phyloP scores from a whole-genome alignment of 1,284 basidiomycete species.

The Cryptococcus depauperatus region DNA sequence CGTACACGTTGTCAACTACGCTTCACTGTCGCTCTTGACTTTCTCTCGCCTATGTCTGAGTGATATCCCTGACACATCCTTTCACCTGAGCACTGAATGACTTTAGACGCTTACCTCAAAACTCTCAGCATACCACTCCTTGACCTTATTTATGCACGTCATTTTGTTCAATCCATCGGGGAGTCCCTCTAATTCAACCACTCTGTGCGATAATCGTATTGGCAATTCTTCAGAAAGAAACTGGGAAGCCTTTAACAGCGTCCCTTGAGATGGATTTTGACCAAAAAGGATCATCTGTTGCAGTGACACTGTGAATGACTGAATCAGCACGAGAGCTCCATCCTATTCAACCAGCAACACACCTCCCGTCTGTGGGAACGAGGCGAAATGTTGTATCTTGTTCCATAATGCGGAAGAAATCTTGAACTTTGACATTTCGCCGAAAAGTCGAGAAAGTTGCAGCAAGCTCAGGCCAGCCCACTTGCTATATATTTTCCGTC shows the following conservation, averaged over 20 bases:
- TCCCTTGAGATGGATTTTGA: slow-evolving; percentile 78
- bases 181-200: slow-evolving; percentile 91
- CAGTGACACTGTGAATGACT: slow-evolving; percentile 62
- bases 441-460: too few relatives aligned
- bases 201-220: slow-evolving; percentile 87
- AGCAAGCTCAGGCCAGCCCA: too few relatives aligned
- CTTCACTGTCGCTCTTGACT: neutral
- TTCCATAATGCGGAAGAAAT: slow-evolving; percentile 80
- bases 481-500: too few relatives aligned
- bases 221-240: slow-evolving; percentile 74
- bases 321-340: neutral
- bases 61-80: too few relatives aligned
- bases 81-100: neutral
- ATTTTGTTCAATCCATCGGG: slow-evolving; percentile 86
- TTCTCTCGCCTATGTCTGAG: too few relatives aligned
- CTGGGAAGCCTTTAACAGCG: slow-evolving; percentile 73
- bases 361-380: slow-evolving; percentile 88
- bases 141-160: slow-evolving; percentile 90
- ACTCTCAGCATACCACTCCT: slow-evolving; percentile 98
- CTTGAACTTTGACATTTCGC: slow-evolving; percentile 48
- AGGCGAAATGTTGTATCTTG: slow-evolving; percentile 86
- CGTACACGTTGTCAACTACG: neutral
- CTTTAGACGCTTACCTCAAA: slow-evolving; percentile 64
- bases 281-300: slow-evolving; percentile 87
- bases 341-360: slow-evolving; percentile 28